These are phyloP conservation scores for Penicillium paneum DNA, from an alignment of 2,329 filamentous ascomycete species.

Conservation along the genomic window DNA sequence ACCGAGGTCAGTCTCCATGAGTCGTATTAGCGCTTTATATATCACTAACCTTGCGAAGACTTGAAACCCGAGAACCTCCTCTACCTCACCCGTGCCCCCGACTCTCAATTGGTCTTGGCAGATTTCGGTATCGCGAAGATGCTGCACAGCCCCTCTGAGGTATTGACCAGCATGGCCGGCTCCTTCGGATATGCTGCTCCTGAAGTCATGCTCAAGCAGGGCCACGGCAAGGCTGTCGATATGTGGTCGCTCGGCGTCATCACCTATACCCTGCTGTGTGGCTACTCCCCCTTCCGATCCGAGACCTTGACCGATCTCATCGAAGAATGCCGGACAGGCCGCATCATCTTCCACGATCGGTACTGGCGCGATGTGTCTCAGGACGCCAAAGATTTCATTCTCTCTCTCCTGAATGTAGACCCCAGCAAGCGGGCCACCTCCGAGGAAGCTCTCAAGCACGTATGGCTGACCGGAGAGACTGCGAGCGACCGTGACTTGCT, in stretches of 20 bases:
- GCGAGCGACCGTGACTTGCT: slow-evolving; percentile 95
- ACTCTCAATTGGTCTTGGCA: slow-evolving; percentile 86
- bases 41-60: slow-evolving; percentile 54
- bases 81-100: slow-evolving; percentile 72
- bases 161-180: slow-evolving; percentile 96
- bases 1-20: slow-evolving; percentile 64
- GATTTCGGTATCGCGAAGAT: slow-evolving; percentile 99
- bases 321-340: slow-evolving; percentile 80
- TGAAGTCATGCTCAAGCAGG: slow-evolving; percentile 96
- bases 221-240: slow-evolving; percentile 96
- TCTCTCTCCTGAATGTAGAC: slow-evolving; percentile 72
- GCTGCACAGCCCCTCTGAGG: slow-evolving; percentile 83
- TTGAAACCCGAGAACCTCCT: slow-evolving; percentile 97
- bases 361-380: slow-evolving; percentile 98
- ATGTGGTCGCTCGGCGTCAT: slow-evolving; percentile 99
- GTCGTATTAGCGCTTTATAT: neutral
- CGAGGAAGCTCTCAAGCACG: slow-evolving; percentile 73
- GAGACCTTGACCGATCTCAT: slow-evolving; percentile 92
- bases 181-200: slow-evolving; percentile 97
- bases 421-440: slow-evolving; percentile 75
- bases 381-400: slow-evolving; percentile 94
- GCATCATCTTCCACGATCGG: slow-evolving; percentile 91
- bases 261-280: slow-evolving; percentile 95
- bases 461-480: slow-evolving; percentile 86
- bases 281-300: slow-evolving; percentile 95